A percentile compares a stretch with the other conserved stretches of the same genome.
Evolutionary conservation across 1,139 yeast species (phyloP).

Genomic region (Diutina scorzettiae): DNA sequence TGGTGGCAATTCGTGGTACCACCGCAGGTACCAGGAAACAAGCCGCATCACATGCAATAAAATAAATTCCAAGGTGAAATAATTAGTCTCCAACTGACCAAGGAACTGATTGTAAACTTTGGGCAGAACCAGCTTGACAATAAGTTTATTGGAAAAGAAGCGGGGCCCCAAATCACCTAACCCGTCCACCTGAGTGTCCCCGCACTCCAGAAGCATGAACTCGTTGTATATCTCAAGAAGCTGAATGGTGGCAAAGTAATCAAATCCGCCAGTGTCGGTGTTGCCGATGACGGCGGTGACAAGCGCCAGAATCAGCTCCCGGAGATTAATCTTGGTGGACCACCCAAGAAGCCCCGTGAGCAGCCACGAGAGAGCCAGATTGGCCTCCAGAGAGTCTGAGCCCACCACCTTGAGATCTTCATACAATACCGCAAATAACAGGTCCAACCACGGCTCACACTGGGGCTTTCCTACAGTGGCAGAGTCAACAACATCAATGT

Average conservation of each 20-base stretch:
- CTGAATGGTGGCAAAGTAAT: slow-evolving; percentile 28
- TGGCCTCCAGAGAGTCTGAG: slow-evolving; percentile 9
- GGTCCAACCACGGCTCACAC: slow-evolving; percentile 31
- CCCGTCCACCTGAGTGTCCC: slow-evolving; percentile 1
- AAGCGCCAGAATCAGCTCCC: slow-evolving; percentile 26
- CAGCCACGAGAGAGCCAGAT: slow-evolving; percentile 5
- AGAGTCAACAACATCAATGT: neutral
- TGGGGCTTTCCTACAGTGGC: slow-evolving; percentile 3
- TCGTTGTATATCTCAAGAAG: slow-evolving; percentile 30
- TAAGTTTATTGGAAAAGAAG: slow-evolving; percentile 23
- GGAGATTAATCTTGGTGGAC: slow-evolving; percentile 28
- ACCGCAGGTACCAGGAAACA: slow-evolving; percentile 28
- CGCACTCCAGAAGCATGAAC: slow-evolving; percentile 17
- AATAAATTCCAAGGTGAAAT: slow-evolving; percentile 24
- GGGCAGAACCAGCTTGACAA: slow-evolving; percentile 17
- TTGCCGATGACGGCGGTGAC: slow-evolving; percentile 29
- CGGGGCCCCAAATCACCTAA: slow-evolving; percentile 16
- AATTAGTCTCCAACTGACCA: slow-evolving; percentile 17
- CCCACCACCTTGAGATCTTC: slow-evolving; percentile 27
- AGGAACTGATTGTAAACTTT: slow-evolving; percentile 16
- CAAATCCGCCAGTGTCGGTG: slow-evolving; percentile 23
- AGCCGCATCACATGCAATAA: slow-evolving; percentile 23
- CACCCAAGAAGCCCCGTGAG: slow-evolving; percentile 21
- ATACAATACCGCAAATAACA: slow-evolving; percentile 23
- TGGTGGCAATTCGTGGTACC: slow-evolving; percentile 30